These are phyloP conservation scores for Piromyces sp. DNA, from an alignment of 192 early-diverging fungal genomes.

Conservation along the genomic window DNA sequence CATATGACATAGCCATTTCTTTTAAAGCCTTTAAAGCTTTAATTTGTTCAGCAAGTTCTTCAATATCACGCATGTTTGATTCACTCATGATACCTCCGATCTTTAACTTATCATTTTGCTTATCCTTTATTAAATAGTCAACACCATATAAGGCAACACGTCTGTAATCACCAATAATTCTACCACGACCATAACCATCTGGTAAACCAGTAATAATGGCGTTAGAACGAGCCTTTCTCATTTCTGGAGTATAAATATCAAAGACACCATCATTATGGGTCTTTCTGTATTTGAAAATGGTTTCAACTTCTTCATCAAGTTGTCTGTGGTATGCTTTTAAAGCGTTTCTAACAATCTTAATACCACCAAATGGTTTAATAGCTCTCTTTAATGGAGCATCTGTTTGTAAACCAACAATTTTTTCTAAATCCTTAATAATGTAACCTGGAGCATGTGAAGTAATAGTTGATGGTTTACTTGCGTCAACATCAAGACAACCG, in stretches of 20 bases:
- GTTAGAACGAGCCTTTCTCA: slow-evolving; percentile 5
- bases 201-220: slow-evolving; percentile 9
- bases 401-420: slow-evolving; percentile 9
- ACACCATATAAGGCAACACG: slow-evolving; percentile 10
- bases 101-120: slow-evolving; percentile 3
- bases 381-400: slow-evolving; percentile 9
- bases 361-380: slow-evolving; percentile 7
- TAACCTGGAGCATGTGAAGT: slow-evolving; percentile 6
- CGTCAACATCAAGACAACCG: slow-evolving; percentile 6
- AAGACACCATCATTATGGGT: slow-evolving; percentile 8
- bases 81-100: slow-evolving; percentile 2
- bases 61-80: slow-evolving; percentile 5
- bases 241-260: slow-evolving; percentile 7
- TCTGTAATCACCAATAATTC: slow-evolving; percentile 9
- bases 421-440: slow-evolving; percentile 8
- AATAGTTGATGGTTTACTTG: slow-evolving; percentile 2
- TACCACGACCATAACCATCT: slow-evolving; percentile 8
- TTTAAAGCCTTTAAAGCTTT: slow-evolving; percentile 4
- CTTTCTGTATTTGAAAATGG: slow-evolving; percentile 8
- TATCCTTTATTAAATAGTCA: slow-evolving; percentile 4
- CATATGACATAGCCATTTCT: slow-evolving; percentile 6
- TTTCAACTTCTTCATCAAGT: slow-evolving; percentile 2
- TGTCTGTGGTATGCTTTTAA: slow-evolving; percentile 1
- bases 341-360: slow-evolving; percentile 7
- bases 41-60: slow-evolving; percentile 8